Evolutionary conservation across 2,329 filamentous ascomycete species (phyloP).

Genomic region (Stagonosporopsis vannaccii): DNA sequence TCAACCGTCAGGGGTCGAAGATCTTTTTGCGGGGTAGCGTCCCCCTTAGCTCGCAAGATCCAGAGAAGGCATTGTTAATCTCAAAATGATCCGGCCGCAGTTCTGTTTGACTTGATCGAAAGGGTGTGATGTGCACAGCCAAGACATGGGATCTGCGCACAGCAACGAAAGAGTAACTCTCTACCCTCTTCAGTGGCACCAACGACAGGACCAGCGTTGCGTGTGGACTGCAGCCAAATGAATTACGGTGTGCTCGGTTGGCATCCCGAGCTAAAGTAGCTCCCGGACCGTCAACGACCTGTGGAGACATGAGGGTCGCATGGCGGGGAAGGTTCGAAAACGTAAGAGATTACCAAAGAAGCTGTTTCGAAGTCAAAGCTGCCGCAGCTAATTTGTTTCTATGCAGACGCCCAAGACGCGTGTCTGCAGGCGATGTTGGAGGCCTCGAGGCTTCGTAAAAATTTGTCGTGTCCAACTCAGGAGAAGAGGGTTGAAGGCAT

Average conservation of each 20-base stretch:
- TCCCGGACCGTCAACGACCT: slow-evolving; percentile 35
- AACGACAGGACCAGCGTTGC: not conserved
- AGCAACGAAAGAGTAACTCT: not conserved
- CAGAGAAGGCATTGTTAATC: slow-evolving; percentile 22
- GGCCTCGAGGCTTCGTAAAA: slow-evolving; percentile 28
- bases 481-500: slow-evolving; percentile 3
- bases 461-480: slow-evolving; percentile 23
- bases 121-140: not conserved
- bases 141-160: not conserved
- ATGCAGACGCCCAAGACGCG: slow-evolving; percentile 28
- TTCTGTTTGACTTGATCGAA: not conserved
- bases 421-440: slow-evolving; percentile 25
- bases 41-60: slow-evolving; percentile 39
- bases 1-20: slow-evolving; percentile 27
- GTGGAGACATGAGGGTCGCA: slow-evolving; percentile 36
- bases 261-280: slow-evolving; percentile 40
- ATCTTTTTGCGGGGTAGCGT: slow-evolving; percentile 47
- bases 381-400: slow-evolving; percentile 26
- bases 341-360: slow-evolving; percentile 46
- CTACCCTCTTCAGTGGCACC: not conserved
- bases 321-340: slow-evolving; percentile 48
- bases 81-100: slow-evolving; percentile 1
- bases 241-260: slow-evolving; percentile 34
- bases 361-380: slow-evolving; percentile 28
- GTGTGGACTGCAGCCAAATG: slow-evolving; percentile 11